These are phyloP conservation scores for Neurospora pannonica DNA, from an alignment of 495 filamentous ascomycete species.

Conservation along the genomic window DNA sequence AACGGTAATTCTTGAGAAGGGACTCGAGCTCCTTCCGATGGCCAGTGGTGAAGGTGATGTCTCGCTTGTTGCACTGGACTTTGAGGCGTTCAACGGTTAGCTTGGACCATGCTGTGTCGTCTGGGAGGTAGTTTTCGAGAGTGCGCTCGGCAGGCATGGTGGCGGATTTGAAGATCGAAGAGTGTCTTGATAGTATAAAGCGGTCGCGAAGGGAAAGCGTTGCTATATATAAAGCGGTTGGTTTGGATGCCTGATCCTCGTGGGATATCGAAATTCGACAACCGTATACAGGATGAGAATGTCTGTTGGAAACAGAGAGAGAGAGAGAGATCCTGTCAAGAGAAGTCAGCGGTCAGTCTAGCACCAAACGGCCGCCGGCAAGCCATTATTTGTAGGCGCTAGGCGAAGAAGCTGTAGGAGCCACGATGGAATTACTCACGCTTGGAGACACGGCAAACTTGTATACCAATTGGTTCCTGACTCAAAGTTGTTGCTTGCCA, in stretches of 20 bases:
- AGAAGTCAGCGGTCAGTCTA: neutral
- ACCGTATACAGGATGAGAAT: neutral
- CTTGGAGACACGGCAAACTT: accelerated
- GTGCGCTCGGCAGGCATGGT: neutral
- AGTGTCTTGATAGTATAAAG: neutral
- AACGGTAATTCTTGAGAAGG: neutral
- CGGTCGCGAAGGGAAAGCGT: no score
- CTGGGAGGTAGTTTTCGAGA: neutral
- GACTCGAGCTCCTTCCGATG: neutral
- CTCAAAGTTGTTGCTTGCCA: neutral
- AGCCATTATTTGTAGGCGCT: no score
- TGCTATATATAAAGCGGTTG: no score
- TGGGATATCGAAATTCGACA: neutral
- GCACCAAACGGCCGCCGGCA: neutral
- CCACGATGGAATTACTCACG: neutral
- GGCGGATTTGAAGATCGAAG: neutral
- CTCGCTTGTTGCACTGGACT: neutral
- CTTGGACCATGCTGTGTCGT: neutral
- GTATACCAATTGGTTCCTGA: neutral
- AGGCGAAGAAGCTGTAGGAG: no score
- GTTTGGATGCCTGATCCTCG: no score
- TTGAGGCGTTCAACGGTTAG: neutral
- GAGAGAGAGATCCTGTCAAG: neutral
- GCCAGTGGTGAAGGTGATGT: neutral
- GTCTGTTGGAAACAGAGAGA: neutral